Percentiles rank a stretch among this genome's conserved stretches.
Conservation (phyloP, 768 basidiomycete genomes). For the Phlegmacium glaucopus region DNA sequence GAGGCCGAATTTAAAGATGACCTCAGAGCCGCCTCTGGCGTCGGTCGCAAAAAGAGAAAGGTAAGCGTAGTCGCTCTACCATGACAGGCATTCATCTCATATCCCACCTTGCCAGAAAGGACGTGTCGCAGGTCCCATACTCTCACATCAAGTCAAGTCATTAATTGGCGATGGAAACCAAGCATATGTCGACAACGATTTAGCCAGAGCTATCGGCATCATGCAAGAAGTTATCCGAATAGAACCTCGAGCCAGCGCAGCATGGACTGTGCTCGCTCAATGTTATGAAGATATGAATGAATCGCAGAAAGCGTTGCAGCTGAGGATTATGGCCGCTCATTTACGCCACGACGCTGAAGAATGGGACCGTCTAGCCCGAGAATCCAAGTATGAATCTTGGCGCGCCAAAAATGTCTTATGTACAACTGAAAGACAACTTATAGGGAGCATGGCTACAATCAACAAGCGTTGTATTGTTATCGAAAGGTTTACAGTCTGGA, state of each 20-base stretch:
- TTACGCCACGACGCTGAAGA: conserved; percentile 79
- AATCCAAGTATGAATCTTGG: conserved; percentile 54
- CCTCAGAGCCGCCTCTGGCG: conserved; percentile 68
- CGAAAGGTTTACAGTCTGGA: conserved; percentile 77
- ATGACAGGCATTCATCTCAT: not conserved
- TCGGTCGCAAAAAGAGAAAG: conserved; percentile 55
- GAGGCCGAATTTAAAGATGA: conserved; percentile 73
- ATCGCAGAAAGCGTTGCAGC: conserved; percentile 67
- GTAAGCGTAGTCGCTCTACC: conserved; percentile 21
- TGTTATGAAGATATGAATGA: conserved; percentile 77
- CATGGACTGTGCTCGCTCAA: conserved; percentile 87
- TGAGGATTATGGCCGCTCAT: conserved; percentile 89
- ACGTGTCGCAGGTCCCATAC: conserved; percentile 43
- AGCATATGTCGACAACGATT: conserved; percentile 72
- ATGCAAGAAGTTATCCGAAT: conserved; percentile 94
- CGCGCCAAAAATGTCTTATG: not conserved
- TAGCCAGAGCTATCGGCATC: conserved; percentile 65
- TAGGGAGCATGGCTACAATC: conserved; percentile 68
- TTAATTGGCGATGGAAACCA: conserved; percentile 87
- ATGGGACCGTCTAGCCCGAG: conserved; percentile 78
- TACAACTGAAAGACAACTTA: not conserved
- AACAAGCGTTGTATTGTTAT: conserved; percentile 92
- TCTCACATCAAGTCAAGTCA: conserved; percentile 68
- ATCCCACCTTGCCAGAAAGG: conserved; percentile 27
- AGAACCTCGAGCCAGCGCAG: conserved; percentile 78